Percentiles rank a stretch among this genome's conserved stretches.
Conservation (phyloP, 495 filamentous ascomycete genomes). For the Neurospora sp. region DNA sequence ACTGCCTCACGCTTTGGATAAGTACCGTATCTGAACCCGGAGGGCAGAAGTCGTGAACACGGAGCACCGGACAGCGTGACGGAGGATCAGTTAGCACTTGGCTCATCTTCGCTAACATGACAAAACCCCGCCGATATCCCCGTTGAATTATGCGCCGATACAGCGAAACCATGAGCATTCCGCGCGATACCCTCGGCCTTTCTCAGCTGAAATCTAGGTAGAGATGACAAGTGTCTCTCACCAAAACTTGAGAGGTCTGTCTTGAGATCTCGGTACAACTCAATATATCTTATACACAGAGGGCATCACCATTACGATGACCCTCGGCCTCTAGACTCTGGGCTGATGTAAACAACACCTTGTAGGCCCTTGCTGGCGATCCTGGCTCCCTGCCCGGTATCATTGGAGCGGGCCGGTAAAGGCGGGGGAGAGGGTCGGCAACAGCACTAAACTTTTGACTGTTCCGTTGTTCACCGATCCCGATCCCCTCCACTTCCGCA, state of each 20-base stretch:
- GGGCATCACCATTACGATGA: not conserved
- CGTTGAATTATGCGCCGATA: not conserved
- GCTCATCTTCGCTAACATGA: not conserved
- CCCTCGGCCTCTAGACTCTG: not conserved
- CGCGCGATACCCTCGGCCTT: not conserved
- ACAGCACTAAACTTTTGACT: not conserved
- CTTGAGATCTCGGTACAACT: not conserved
- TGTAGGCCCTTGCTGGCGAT: not conserved
- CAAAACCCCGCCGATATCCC: not conserved
- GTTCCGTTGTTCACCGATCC: not conserved
- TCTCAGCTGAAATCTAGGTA: not conserved
- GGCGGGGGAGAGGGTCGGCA: not conserved
- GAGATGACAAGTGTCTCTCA: not conserved
- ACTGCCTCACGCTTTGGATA: not conserved
- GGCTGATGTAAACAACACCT: not conserved
- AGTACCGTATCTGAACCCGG: not conserved
- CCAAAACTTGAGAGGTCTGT: not conserved
- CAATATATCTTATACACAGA: not conserved
- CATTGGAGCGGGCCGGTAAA: not conserved
- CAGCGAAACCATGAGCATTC: not conserved
- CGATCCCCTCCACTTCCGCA: not conserved
- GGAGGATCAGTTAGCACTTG: not conserved
- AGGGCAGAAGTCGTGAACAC: not conserved
- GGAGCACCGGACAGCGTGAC: not conserved
- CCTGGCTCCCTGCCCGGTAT: not conserved